A percentile compares a stretch with the other conserved stretches of the same genome.
These are phyloP conservation scores for Acer negundo DNA, from an alignment of 345 rosid genomes.

Conservation along the genomic window DNA sequence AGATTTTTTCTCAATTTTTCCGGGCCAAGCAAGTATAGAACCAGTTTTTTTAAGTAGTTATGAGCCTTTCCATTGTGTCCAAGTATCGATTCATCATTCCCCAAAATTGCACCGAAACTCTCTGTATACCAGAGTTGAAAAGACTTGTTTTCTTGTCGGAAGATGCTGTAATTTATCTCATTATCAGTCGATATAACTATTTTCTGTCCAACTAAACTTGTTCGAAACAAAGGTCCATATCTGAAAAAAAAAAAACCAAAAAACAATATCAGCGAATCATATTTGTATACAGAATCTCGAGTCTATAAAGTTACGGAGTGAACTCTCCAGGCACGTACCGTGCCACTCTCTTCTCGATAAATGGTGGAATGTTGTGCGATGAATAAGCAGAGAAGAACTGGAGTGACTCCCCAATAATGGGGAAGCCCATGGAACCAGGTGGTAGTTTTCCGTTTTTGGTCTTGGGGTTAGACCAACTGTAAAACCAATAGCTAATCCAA, in stretches of 20 bases:
- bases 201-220: slow-evolving; percentile 36
- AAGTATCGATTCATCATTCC: slow-evolving; percentile 23
- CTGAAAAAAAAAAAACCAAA: slow-evolving; percentile 19
- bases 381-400: slow-evolving; percentile 10
- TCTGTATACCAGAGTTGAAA: slow-evolving; percentile 38
- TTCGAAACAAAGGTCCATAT: slow-evolving; percentile 44
- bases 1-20: slow-evolving; percentile 29
- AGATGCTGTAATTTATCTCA: slow-evolving; percentile 37
- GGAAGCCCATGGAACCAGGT: slow-evolving; percentile 23
- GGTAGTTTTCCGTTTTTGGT: slow-evolving; percentile 10
- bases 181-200: slow-evolving; percentile 43
- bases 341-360: not conserved
- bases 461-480: not conserved
- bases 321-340: too few species aligned
- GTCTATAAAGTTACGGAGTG: too few species aligned
- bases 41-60: slow-evolving; percentile 36
- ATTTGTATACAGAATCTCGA: too few species aligned
- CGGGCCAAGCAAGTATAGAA: slow-evolving; percentile 34
- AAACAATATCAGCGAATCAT: too few species aligned
- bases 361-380: not conserved
- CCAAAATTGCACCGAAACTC: slow-evolving; percentile 35
- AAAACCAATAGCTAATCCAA: not conserved
- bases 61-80: slow-evolving; percentile 33
- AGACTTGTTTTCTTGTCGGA: slow-evolving; percentile 45
- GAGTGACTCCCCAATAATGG: slow-evolving; percentile 18